A percentile compares a stretch with the other conserved stretches of the same genome.
These are phyloP conservation scores for Diaporthe batatas DNA, from an alignment of 2,329 filamentous ascomycete genomes.

Conservation along the genomic window DNA sequence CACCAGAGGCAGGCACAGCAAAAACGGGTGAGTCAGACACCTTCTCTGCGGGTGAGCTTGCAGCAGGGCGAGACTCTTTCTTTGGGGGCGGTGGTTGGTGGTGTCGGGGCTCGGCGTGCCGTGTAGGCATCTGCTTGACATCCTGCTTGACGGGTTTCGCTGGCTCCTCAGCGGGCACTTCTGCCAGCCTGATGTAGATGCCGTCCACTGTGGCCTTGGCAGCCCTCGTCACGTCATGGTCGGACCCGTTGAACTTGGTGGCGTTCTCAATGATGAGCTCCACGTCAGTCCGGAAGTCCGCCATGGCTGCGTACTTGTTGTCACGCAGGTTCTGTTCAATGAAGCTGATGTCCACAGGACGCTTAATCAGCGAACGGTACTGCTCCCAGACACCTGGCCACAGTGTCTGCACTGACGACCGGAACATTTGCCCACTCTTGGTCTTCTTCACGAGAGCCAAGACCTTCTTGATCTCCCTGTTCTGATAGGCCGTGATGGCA, in stretches of 20 bases:
- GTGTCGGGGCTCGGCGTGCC: slow-evolving; percentile 60
- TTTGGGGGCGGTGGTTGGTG: slow-evolving; percentile 51
- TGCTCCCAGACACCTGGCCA: slow-evolving; percentile 83
- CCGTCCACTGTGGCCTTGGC: slow-evolving; percentile 69
- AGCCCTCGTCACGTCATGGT: slow-evolving; percentile 77
- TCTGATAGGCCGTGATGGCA: slow-evolving; percentile 70
- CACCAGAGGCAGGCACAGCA: slow-evolving; percentile 81
- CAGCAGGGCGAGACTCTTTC: slow-evolving; percentile 49
- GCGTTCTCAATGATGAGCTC: slow-evolving; percentile 85
- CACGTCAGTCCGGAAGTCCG: slow-evolving; percentile 81
- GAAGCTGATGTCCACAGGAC: slow-evolving; percentile 85
- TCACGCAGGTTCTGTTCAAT: slow-evolving; percentile 86
- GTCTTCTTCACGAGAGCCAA: slow-evolving; percentile 87
- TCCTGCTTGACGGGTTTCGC: slow-evolving; percentile 73
- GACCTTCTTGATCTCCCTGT: slow-evolving; percentile 73
- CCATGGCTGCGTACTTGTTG: slow-evolving; percentile 75
- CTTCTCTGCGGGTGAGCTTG: slow-evolving; percentile 52
- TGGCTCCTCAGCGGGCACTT: slow-evolving; percentile 65
- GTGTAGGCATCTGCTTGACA: slow-evolving; percentile 60
- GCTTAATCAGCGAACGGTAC: slow-evolving; percentile 66
- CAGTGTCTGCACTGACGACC: slow-evolving; percentile 80
- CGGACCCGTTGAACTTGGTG: slow-evolving; percentile 82
- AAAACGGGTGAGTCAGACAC: slow-evolving; percentile 63
- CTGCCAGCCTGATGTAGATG: slow-evolving; percentile 61
- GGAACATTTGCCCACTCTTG: slow-evolving; percentile 82